Base-by-base conservation (phyloP, 176 grass and related monocot species). In the Eragrostis nindensis region DNA sequence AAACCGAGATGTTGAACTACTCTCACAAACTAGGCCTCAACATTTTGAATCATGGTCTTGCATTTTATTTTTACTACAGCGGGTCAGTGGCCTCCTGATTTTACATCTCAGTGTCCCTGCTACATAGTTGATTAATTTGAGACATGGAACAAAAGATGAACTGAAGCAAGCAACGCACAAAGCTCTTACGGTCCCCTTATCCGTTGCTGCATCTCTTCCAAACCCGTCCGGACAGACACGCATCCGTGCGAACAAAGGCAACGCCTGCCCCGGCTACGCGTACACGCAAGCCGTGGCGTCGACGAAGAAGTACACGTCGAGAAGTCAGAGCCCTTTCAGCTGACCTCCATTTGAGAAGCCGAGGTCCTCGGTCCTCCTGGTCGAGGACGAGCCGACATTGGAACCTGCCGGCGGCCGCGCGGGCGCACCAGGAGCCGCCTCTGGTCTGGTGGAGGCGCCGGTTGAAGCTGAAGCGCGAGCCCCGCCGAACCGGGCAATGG, bases 181-280 rank as follows among this genome's bases (percentile, higher is more conserved):
- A 3, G 18, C 19, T 54, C 5, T 36, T 36, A 2, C 4, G 4
- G 32, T 36, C 32, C 60, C 26, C 24, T 30, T 36, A 13, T 16
- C 15, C 12, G 26, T 15, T 13, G 60, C 26, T 32, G 26, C 26
- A 62, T 62, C 26, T 62, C 26, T 62, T 16, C 12, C 26, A 30
- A 62, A 30, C 12, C 26, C 62, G 36, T 38, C 29, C 15, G 1
- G 29, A 18, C 14, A 38, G 29, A 64, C 36, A 64, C 15, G 29
- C 29, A 64, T 64, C 62, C 29, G 29, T 38, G 62, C 62, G 36
- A 64, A 64, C 62, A 38, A 18, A 64, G 62, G 62, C 60, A 62
- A 1, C 59, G 22, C 11, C 57, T 0, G 5, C 11, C 7, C 54
- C 21, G 8, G 12, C 60, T 30, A 29, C 24, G 2, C 12, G 4